These are phyloP conservation scores for Beverwykella pulmonaria DNA, from an alignment of 495 filamentous ascomycete species.

Conservation along the genomic window DNA sequence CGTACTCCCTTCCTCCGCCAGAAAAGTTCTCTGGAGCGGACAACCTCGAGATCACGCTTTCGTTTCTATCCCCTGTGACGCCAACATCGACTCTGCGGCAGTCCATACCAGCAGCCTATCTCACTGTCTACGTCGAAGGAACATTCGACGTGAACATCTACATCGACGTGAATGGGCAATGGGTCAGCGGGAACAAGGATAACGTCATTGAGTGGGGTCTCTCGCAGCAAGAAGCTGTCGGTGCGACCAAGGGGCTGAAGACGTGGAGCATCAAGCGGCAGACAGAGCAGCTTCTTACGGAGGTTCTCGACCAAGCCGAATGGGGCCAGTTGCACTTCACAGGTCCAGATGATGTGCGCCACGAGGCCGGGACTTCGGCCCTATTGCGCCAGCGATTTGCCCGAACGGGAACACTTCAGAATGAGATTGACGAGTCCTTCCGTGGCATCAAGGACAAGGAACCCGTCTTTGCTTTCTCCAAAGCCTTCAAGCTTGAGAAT, in stretches of 20 bases:
- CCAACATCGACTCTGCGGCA: constrained; percentile 89
- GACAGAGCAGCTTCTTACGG: constrained; percentile 70
- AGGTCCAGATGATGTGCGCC: constrained; percentile 64
- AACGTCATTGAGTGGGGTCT: constrained; percentile 72
- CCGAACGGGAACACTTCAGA: constrained; percentile 64
- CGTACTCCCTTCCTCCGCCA: constrained; percentile 67
- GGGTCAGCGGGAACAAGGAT: constrained; percentile 76
- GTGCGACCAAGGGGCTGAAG: constrained; percentile 51
- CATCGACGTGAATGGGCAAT: constrained; percentile 85
- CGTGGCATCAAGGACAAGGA: constrained; percentile 79
- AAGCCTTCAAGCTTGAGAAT: constrained; percentile 62
- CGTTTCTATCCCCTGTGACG: constrained; percentile 91
- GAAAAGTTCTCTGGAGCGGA: constrained; percentile 45
- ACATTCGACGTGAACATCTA: constrained; percentile 77
- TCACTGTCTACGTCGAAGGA: constrained; percentile 74
- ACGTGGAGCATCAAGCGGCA: constrained; percentile 67
- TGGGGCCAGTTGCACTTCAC: constrained; percentile 87
- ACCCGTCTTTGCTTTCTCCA: constrained; percentile 90
- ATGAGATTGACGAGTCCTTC: constrained; percentile 66
- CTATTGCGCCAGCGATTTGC: constrained; percentile 74
- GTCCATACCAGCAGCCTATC: constrained; percentile 84
- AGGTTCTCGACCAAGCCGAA: constrained; percentile 76
- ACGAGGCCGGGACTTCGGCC: constrained; percentile 73
- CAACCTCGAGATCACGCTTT: constrained; percentile 66
- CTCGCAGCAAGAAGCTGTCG: constrained; percentile 50